Evolutionary conservation across 345 rosid species (phyloP).

Genomic region (Zanthoxylum bungeanum): DNA sequence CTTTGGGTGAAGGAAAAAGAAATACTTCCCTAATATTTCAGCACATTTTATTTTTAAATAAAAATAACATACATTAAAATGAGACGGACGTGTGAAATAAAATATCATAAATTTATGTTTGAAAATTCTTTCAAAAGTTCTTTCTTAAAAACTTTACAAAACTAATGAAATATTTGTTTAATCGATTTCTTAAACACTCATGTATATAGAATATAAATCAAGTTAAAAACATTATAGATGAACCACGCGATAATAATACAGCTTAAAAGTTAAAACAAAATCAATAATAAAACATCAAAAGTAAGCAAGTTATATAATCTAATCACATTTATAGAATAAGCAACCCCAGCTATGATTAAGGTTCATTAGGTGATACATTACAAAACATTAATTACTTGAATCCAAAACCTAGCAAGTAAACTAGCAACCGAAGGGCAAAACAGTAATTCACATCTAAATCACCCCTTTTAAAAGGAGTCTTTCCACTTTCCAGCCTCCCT

Average conservation of each 20-base stretch:
- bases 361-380: slow-evolving; percentile 34
- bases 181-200: too few species aligned
- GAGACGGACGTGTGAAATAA: accelerated
- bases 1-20: slow-evolving; percentile 19
- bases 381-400: too few species aligned
- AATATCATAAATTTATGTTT: too few species aligned
- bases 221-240: too few species aligned
- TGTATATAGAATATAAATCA: too few species aligned
- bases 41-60: background rate
- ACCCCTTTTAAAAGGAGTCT: slow-evolving; percentile 20
- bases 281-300: background rate
- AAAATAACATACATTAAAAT: background rate
- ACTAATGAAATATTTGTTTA: too few species aligned
- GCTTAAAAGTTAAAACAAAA: background rate
- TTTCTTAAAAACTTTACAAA: too few species aligned
- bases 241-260: background rate
- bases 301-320: background rate
- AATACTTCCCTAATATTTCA: slow-evolving; percentile 5
- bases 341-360: slow-evolving; percentile 15
- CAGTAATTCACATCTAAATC: slow-evolving; percentile 9
- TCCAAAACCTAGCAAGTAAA: too few species aligned
- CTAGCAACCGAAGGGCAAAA: slow-evolving; percentile 33
- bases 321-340: background rate
- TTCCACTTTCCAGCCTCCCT: slow-evolving; percentile 25
- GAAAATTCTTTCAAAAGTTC: too few species aligned